Conservation (phyloP, 352 stramenopile genomes). For the Phytophthora brassicae region DNA sequence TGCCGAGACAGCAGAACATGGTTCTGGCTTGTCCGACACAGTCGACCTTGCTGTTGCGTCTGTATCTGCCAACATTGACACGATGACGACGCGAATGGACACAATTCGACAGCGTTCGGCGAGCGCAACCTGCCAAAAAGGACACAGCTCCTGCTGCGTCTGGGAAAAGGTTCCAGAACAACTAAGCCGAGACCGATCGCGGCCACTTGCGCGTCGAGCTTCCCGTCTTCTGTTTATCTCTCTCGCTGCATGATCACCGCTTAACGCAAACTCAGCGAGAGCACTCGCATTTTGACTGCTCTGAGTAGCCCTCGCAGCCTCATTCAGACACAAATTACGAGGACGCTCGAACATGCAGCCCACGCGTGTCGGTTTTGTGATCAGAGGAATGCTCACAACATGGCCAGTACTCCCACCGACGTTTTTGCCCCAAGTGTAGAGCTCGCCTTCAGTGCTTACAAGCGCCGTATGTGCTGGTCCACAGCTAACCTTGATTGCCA, state of each 20-base stretch:
- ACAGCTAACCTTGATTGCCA: slow-evolving; percentile 55
- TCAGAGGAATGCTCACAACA: slow-evolving; percentile 27
- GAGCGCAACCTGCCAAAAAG: slow-evolving; percentile 71
- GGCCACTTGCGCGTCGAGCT: slow-evolving; percentile 10
- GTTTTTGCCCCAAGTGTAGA: slow-evolving; percentile 82
- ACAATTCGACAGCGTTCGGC: slow-evolving; percentile 43
- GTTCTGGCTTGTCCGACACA: slow-evolving; percentile 2
- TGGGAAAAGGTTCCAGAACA: slow-evolving; percentile 37
- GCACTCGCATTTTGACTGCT: slow-evolving; percentile 71
- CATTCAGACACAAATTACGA: slow-evolving; percentile 48
- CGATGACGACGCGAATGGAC: slow-evolving; percentile 37
- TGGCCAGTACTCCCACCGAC: slow-evolving; percentile 66
- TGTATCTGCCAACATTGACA: slow-evolving; percentile 6
- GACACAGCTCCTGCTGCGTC: slow-evolving; percentile 75
- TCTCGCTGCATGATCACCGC: slow-evolving; percentile 19
- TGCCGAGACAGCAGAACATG: slow-evolving; percentile 4
- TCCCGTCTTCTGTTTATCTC: slow-evolving; percentile 8
- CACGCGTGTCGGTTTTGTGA: slow-evolving; percentile 51
- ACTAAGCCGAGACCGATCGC: slow-evolving; percentile 1
- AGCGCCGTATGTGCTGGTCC: slow-evolving; percentile 68
- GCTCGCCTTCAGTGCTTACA: slow-evolving; percentile 59
- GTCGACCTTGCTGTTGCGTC: slow-evolving; percentile 7
- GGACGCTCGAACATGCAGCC: slow-evolving; percentile 63
- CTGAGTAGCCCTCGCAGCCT: slow-evolving; percentile 36
- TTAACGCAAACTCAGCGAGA: slow-evolving; percentile 46